phyloP scores from a whole-genome alignment of 2,329 filamentous ascomycete genomes.

The Ophiostoma populinum region DNA sequence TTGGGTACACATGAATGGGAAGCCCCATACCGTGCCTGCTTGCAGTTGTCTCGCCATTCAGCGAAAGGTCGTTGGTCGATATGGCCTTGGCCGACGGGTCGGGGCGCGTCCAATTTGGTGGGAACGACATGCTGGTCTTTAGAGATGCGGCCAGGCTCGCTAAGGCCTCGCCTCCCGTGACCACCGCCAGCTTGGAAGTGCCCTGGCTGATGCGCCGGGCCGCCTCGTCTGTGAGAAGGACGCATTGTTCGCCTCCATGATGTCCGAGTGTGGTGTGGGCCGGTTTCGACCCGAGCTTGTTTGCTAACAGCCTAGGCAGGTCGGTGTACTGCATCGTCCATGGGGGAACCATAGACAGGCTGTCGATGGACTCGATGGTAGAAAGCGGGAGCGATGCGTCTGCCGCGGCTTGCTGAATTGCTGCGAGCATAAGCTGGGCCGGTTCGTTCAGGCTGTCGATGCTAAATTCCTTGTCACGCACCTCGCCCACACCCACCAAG shows the following conservation, averaged over 20 bases:
- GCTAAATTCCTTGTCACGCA: conserved; percentile 6
- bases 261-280: not conserved
- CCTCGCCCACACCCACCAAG: conserved; percentile 7
- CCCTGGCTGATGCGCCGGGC: conserved; percentile 3
- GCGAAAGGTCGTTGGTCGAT: conserved; percentile 3
- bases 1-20: conserved; percentile 8
- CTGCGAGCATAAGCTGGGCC: conserved; percentile 5
- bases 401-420: conserved; percentile 1
- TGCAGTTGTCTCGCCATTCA: conserved; percentile 4
- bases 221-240: conserved; percentile 5
- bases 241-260: conserved; percentile 8
- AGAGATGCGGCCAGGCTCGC: conserved; percentile 5
- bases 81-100: conserved; percentile 4
- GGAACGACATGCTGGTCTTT: conserved; percentile 4
- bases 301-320: conserved; percentile 4
- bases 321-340: conserved; percentile 7
- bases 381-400: not conserved
- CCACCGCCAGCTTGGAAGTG: conserved; percentile 6
- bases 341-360: conserved; percentile 6
- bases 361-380: conserved; percentile 1
- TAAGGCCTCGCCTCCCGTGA: conserved; percentile 8
- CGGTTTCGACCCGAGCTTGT: not conserved
- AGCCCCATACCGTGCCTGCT: conserved; percentile 6
- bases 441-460: conserved; percentile 3
- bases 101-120: conserved; percentile 4